Percentiles rank a stretch among this genome's conserved stretches.
Evolutionary conservation across 345 rosid genomes (phyloP).

Genomic region (Gossypioides kirkii): DNA sequence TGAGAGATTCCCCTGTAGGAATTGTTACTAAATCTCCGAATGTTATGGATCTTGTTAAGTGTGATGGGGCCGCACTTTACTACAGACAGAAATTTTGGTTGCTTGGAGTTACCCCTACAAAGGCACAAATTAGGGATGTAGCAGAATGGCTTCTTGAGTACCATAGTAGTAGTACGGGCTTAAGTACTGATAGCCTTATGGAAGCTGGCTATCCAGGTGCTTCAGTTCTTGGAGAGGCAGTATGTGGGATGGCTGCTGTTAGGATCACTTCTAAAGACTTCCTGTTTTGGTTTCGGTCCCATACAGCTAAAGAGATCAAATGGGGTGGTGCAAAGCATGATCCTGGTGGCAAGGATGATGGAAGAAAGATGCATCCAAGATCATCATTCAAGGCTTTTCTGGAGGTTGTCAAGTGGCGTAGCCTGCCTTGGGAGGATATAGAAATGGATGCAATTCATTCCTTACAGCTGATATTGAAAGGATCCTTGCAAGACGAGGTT

Average conservation of each 20-base stretch:
- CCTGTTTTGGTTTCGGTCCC: conserved; percentile 85
- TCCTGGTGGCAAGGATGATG: conserved; percentile 58
- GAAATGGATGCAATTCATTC: conserved; percentile 92
- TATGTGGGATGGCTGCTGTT: conserved; percentile 72
- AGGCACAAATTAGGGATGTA: conserved; percentile 60
- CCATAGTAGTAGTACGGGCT: conserved; percentile 56
- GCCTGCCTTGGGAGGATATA: conserved; percentile 74
- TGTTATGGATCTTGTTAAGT: conserved; percentile 81
- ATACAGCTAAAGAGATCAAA: conserved; percentile 69
- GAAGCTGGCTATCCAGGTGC: conserved; percentile 86
- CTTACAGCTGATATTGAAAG: conserved; percentile 71
- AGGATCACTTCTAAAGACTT: conserved; percentile 58
- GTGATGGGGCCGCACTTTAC: conserved; percentile 82
- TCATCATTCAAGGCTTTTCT: conserved; percentile 84
- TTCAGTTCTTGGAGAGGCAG: conserved; percentile 52
- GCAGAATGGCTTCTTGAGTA: conserved; percentile 60
- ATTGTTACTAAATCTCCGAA: conserved; percentile 73
- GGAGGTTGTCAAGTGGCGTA: conserved; percentile 66
- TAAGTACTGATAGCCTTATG: conserved; percentile 76
- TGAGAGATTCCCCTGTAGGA: conserved; percentile 73
- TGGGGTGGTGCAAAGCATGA: conserved; percentile 92
- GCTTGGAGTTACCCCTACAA: conserved; percentile 71
- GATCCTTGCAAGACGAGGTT: conserved; percentile 52
- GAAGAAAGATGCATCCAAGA: conserved; percentile 79
- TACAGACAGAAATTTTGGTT: conserved; percentile 55